Percentiles rank a stretch among this genome's conserved stretches.
phyloP scores from a whole-genome alignment of 2,329 filamentous ascomycete species.

The Sporothrix brasiliensis region DNA sequence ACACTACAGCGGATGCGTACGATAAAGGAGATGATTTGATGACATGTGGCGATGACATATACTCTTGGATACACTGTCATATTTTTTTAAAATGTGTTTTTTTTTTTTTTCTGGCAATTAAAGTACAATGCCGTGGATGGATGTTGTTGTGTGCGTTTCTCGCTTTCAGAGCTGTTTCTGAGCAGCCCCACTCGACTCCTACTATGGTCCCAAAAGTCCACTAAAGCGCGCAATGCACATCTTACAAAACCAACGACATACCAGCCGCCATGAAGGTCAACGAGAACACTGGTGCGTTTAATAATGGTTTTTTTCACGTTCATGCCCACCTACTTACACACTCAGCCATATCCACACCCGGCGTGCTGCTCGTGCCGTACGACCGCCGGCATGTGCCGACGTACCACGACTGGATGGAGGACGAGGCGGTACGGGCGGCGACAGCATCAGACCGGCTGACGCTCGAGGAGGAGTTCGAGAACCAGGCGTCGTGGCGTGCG shows the following conservation, averaged over 20 bases:
- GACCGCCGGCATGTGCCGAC: slow-evolving; percentile 75
- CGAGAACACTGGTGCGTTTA: slow-evolving; percentile 44
- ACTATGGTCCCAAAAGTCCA: not conserved
- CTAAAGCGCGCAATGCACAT: not conserved
- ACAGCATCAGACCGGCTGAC: slow-evolving; percentile 86
- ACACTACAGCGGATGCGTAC: slow-evolving; percentile 34
- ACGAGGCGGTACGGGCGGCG: slow-evolving; percentile 75
- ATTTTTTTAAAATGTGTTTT: no score
- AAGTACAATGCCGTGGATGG: no score
- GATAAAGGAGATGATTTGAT: not conserved
- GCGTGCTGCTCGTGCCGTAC: slow-evolving; percentile 80
- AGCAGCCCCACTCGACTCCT: not conserved
- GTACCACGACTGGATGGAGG: slow-evolving; percentile 93
- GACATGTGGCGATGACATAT: no score
- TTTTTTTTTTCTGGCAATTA: no score
- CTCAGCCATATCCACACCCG: slow-evolving; percentile 68
- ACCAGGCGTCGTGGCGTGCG: slow-evolving; percentile 84
- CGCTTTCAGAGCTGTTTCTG: not conserved
- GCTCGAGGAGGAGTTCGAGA: slow-evolving; percentile 80
- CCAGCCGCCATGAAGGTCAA: slow-evolving; percentile 33
- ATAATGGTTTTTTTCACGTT: not conserved
- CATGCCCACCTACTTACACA: not conserved
- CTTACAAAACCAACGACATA: not conserved
- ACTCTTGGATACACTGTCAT: no score
- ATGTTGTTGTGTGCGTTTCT: no score